phyloP scores from a whole-genome alignment of 2,329 filamentous ascomycete genomes.

The Colletotrichum orchidophilum region DNA sequence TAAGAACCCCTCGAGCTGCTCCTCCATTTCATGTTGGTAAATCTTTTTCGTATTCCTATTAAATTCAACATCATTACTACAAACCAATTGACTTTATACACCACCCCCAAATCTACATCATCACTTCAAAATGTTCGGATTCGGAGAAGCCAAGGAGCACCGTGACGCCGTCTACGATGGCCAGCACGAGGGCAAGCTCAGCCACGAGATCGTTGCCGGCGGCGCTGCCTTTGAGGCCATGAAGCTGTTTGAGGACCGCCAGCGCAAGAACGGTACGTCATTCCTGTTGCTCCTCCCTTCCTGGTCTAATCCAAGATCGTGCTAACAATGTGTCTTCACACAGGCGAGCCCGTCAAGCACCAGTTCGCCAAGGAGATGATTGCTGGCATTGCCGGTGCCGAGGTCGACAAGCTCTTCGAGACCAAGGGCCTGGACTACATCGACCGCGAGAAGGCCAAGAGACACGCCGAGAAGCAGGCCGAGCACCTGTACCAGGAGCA shows the following conservation, averaged over 20 bases:
- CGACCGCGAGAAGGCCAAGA: slow-evolving; percentile 67
- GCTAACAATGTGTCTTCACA: neutral
- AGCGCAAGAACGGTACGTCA: slow-evolving; percentile 71
- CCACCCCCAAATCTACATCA: neutral
- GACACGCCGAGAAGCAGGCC: slow-evolving; percentile 66
- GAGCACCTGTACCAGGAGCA: slow-evolving; percentile 70
- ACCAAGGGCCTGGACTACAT: slow-evolving; percentile 71
- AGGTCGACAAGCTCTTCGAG: slow-evolving; percentile 80
- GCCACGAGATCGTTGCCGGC: slow-evolving; percentile 78
- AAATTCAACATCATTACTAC: neutral
- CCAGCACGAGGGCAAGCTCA: slow-evolving; percentile 43
- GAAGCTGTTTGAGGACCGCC: slow-evolving; percentile 81
- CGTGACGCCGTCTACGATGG: slow-evolving; percentile 38
- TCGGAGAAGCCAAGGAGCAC: slow-evolving; percentile 34
- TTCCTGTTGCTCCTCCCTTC: neutral
- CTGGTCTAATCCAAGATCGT: neutral
- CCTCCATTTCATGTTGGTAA: neutral
- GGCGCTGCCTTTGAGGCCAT: slow-evolving; percentile 82
- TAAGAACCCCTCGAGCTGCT: slow-evolving; percentile 29
- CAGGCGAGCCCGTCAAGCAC: slow-evolving; percentile 77
- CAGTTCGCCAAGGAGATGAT: slow-evolving; percentile 81
- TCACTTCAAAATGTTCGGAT: slow-evolving; percentile 32
- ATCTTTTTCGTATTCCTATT: too few relatives aligned
- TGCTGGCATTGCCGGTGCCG: slow-evolving; percentile 75
- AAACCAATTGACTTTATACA: neutral